phyloP scores from a whole-genome alignment of 2,329 filamentous ascomycete genomes.

The Penicillium sclerotigenum region DNA sequence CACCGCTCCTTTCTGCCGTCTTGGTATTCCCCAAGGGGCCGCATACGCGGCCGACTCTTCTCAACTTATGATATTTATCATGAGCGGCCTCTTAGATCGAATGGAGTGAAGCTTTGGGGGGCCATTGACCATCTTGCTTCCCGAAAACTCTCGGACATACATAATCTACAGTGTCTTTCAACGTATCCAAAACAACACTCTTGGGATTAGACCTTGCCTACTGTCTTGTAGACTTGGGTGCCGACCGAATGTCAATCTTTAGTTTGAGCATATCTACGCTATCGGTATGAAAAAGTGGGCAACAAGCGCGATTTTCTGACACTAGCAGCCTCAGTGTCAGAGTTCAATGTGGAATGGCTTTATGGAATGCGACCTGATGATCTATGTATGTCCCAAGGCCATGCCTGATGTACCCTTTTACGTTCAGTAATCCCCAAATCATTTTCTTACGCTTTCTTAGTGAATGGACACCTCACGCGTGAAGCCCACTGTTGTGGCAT shows the following conservation, averaged over 20 bases:
- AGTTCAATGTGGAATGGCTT: conserved; percentile 46
- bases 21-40: no score
- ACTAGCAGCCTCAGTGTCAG: conserved; percentile 43
- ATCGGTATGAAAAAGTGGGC: conserved; percentile 47
- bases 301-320: conserved; percentile 52
- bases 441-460: conserved; percentile 9
- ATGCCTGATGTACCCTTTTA: conserved; percentile 33
- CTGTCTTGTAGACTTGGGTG: background rate
- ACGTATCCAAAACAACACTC: conserved; percentile 27
- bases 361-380: conserved; percentile 44
- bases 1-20: no score
- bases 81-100: no score
- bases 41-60: no score
- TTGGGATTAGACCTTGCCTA: conserved; percentile 21
- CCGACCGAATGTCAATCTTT: background rate
- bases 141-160: background rate
- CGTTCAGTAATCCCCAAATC: background rate
- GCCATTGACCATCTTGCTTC: background rate
- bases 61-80: no score
- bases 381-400: conserved; percentile 45
- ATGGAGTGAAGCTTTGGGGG: background rate
- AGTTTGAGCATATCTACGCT: conserved; percentile 48
- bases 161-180: conserved; percentile 9
- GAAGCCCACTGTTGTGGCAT: conserved; percentile 38
- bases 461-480: conserved; percentile 11